Evolutionary conservation across 805 yeast species (phyloP).

Genomic region (Danielia oregonensis): DNA sequence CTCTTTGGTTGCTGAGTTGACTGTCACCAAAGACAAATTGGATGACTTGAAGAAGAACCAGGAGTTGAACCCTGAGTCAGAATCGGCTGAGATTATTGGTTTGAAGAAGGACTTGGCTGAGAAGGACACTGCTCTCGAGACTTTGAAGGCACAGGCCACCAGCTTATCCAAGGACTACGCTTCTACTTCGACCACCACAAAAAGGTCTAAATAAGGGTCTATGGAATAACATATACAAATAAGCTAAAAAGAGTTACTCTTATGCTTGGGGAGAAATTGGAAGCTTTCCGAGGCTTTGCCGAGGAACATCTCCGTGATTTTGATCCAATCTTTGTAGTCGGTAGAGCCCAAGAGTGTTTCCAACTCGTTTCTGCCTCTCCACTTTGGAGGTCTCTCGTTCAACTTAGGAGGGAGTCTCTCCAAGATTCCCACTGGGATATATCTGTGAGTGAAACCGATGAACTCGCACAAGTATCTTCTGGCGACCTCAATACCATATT

Average conservation of each 20-base stretch:
- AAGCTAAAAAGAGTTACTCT: constrained; percentile 72
- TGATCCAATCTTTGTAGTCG: constrained; percentile 93
- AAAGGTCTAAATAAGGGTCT: constrained; percentile 1
- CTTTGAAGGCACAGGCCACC: constrained; percentile 69
- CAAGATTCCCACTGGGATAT: constrained; percentile 89
- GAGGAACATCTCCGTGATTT: constrained; percentile 88
- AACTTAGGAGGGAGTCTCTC: constrained; percentile 84
- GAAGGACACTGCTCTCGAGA: constrained; percentile 62
- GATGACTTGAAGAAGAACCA: constrained; percentile 27
- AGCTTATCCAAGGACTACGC: constrained; percentile 65
- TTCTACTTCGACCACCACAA: constrained; percentile 16
- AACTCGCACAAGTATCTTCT: constrained; percentile 93
- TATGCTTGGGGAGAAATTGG: constrained; percentile 88
- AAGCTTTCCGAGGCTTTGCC: constrained; percentile 80
- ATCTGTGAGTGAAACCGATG: constrained; percentile 88
- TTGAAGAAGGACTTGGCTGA: constrained; percentile 46
- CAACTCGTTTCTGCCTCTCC: constrained; percentile 89
- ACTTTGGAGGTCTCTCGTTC: constrained; percentile 90
- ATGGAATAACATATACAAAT: too few relatives aligned
- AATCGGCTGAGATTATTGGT: constrained; percentile 37
- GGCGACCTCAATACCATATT: constrained; percentile 83
- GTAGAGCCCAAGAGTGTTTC: constrained; percentile 85
- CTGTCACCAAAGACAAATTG: constrained; percentile 59
- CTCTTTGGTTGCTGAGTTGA: constrained; percentile 69
- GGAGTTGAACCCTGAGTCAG: constrained; percentile 19